phyloP scores from a whole-genome alignment of 1,139 yeast species.

The Sugiyamaella paludigena region DNA sequence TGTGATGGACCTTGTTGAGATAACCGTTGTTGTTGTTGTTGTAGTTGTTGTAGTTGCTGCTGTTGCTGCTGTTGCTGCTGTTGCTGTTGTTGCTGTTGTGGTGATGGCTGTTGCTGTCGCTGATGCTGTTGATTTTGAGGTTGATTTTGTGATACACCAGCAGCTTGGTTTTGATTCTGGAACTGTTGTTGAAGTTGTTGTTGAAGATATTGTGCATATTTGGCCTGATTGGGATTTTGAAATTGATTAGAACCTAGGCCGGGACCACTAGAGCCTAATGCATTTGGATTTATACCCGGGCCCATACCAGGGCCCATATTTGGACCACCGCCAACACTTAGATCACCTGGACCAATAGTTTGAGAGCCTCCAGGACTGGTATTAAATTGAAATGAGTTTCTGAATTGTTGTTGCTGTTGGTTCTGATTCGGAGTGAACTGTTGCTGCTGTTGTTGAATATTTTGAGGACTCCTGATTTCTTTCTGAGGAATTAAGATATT shows the following conservation, averaged over 20 bases:
- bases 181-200: slow-evolving; percentile 15
- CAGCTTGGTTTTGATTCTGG: background rate
- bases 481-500: slow-evolving; percentile 3
- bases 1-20: background rate
- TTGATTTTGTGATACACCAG: background rate
- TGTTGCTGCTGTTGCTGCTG: slow-evolving; percentile 16
- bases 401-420: background rate
- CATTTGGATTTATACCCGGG: too few species aligned
- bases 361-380: background rate
- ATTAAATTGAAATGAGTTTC: slow-evolving; percentile 8
- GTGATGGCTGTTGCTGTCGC: slow-evolving; percentile 4
- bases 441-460: slow-evolving; percentile 18
- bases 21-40: background rate
- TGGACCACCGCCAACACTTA: too few species aligned
- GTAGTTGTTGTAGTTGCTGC: slow-evolving; percentile 15
- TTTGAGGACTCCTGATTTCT: slow-evolving; percentile 17
- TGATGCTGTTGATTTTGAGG: background rate
- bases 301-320: too few species aligned
- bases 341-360: too few species aligned
- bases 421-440: slow-evolving; percentile 11
- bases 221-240: slow-evolving; percentile 4
- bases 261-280: too few species aligned
- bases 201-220: slow-evolving; percentile 9
- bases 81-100: slow-evolving; percentile 15
- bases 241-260: too few species aligned